phyloP scores from a whole-genome alignment of 2,329 filamentous ascomycete species.

The Calonectria pauciramosa region DNA sequence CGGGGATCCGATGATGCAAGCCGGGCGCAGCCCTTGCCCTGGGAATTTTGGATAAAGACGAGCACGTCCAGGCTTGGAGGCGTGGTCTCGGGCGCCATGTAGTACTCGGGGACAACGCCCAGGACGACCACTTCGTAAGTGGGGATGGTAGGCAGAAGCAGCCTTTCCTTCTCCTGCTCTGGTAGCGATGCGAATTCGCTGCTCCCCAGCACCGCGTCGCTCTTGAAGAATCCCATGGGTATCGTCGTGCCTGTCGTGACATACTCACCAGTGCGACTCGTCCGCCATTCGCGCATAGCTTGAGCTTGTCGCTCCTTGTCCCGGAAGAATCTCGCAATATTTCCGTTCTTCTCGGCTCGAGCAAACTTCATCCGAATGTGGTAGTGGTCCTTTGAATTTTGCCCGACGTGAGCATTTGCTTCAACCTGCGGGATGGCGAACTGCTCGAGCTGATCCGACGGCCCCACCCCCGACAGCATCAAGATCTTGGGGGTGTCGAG shows the following conservation, averaged over 20 bases:
- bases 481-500: constrained; percentile 59
- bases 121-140: constrained; percentile 64
- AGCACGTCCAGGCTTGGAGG: constrained; percentile 54
- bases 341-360: constrained; percentile 56
- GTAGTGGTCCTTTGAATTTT: constrained; percentile 57
- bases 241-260: constrained; percentile 54
- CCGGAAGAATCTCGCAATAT: constrained; percentile 61
- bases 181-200: constrained; percentile 66
- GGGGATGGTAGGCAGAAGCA: constrained; percentile 66
- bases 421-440: constrained; percentile 47
- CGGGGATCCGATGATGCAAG: constrained; percentile 66
- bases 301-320: constrained; percentile 56
- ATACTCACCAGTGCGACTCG: constrained; percentile 57
- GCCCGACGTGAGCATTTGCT: constrained; percentile 54
- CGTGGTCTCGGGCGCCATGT: constrained; percentile 55
- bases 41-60: constrained; percentile 67
- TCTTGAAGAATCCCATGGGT: constrained; percentile 61
- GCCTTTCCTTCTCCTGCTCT: constrained; percentile 54
- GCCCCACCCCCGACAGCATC: constrained; percentile 44
- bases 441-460: neutral
- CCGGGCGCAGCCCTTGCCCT: constrained; percentile 64
- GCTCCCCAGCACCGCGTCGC: constrained; percentile 53
- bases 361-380: constrained; percentile 55
- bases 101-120: constrained; percentile 61
- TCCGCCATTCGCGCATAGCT: constrained; percentile 63